Percentiles rank a stretch among this genome's conserved stretches.
Conservation (phyloP, 306 rosid genomes). For the Fragaria vesca region DNA sequence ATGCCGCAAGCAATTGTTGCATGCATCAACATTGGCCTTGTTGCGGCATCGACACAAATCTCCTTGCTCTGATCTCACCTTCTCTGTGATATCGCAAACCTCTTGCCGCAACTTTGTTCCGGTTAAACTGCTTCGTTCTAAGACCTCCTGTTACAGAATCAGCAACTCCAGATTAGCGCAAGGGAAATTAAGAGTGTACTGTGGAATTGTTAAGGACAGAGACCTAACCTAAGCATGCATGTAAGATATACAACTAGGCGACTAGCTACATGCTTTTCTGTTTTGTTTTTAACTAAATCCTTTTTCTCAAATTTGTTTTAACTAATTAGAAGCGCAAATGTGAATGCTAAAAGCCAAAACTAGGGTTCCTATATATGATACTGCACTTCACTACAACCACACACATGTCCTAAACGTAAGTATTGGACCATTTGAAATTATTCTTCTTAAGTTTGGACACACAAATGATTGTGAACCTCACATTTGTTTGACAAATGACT, state of each 20-base stretch:
- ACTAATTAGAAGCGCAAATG: not conserved
- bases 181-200: not conserved
- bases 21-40: constrained; percentile 28
- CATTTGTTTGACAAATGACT: not conserved
- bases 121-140: constrained; percentile 38
- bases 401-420: not conserved
- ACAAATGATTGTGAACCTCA: not conserved
- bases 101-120: constrained; percentile 47
- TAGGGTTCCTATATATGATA: not conserved
- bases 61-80: constrained; percentile 17
- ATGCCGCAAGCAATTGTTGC: constrained; percentile 49
- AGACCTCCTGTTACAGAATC: constrained; percentile 41
- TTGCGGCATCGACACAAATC: constrained; percentile 39
- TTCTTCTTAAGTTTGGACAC: not conserved
- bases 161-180: too few relatives aligned
- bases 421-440: not conserved
- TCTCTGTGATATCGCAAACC: constrained; percentile 35
- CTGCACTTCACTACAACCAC: not conserved
- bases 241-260: too few relatives aligned
- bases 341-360: not conserved
- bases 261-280: not conserved
- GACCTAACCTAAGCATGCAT: not conserved
- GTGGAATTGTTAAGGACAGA: too few relatives aligned
- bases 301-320: not conserved
- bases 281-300: not conserved